Percentiles rank a stretch among this genome's conserved stretches.
phyloP scores from a whole-genome alignment of 345 rosid genomes.

The Raphanus sativus region DNA sequence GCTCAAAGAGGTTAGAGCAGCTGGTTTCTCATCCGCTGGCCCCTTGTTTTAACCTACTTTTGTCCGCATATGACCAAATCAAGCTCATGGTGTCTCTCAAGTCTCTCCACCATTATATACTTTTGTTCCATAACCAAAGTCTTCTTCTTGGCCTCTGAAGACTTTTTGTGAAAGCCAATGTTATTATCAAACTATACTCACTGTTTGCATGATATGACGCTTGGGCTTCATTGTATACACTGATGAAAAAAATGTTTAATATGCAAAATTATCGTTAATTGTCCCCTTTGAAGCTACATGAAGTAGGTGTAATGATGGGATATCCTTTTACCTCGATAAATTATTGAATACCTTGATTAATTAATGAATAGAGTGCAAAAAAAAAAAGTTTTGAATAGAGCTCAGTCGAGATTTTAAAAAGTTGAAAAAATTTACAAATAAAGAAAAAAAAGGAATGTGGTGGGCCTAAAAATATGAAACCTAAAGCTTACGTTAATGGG shows the following conservation, averaged over 20 bases:
- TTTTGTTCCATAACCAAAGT: constrained; percentile 12
- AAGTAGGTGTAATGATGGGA: background rate
- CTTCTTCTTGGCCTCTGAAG: constrained; percentile 20
- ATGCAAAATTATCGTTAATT: background rate
- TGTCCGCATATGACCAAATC: constrained; percentile 8
- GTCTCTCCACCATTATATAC: constrained; percentile 24
- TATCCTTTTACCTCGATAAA: too few relatives aligned
- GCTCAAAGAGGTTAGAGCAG: constrained; percentile 83
- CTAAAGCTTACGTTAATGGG: constrained; percentile 11
- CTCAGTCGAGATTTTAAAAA: background rate
- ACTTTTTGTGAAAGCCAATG: constrained; percentile 10
- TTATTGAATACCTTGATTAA: too few relatives aligned
- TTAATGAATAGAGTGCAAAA: too few relatives aligned
- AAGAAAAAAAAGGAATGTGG: background rate
- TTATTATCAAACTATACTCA: background rate
- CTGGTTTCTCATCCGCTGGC: constrained; percentile 83
- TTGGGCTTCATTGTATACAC: constrained; percentile 28
- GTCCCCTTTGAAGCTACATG: background rate
- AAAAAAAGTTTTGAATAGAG: background rate
- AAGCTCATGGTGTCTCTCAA: constrained; percentile 5
- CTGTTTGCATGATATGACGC: constrained; percentile 12
- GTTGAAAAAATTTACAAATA: background rate
- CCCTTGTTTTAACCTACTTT: constrained; percentile 55
- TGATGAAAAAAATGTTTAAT: background rate
- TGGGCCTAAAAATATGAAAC: constrained; percentile 10